Evolutionary conservation across 306 rosid species (phyloP), one percentile per base, ranked within the genome.

Genomic region (Prosopis cineraria): DNA sequence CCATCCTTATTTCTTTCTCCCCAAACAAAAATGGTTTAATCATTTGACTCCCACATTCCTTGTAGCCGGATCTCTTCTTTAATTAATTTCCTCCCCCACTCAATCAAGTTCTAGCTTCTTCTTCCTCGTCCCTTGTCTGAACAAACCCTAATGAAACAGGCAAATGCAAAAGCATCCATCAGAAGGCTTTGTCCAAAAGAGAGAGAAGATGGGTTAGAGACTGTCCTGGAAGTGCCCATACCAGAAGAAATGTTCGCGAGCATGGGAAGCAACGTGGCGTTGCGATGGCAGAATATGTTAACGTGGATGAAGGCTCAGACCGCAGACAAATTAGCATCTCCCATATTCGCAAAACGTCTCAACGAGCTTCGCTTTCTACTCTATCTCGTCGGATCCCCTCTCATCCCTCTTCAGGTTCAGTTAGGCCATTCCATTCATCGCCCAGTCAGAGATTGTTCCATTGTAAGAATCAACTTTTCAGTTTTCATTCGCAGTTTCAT

Each of bases 301-400:
- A 12, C 72, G 10, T 67, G 98, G 98, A 95, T 92, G 98, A 95
- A 81, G 78, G 93, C 88, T 25, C 98, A 95, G 69, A 89, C 90
- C 5, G 83, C 91, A 3, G 98, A 92, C 25, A 92, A 85, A 82
- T 88, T 92, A 80, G 68, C 91, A 0, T 70, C 95, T 0, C 98
- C 95, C 0, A 68, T 89, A 3, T 79, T 92, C 30, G 83, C 98
- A 0, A 84, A 87, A 39, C 93, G 97, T 0, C 83, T 92, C 33
- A 92, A 88, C 9, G 98, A 95, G 88, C 93, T 95, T 19, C 87
- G 98, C 0, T 91, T 95, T 63, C 84, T 92, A 22, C 97, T 95
- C 66, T 92, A 88, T 85, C 97, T 95, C 64, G 98, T 92, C 25
- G 98, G 96, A n/a, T 95, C 98, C 7, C 98, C 98, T 37, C 90